Evolutionary conservation across 495 filamentous ascomycete species (phyloP), one percentile per base, ranked within the genome.

Genomic region (Symbiotaphrina buchneri): DNA sequence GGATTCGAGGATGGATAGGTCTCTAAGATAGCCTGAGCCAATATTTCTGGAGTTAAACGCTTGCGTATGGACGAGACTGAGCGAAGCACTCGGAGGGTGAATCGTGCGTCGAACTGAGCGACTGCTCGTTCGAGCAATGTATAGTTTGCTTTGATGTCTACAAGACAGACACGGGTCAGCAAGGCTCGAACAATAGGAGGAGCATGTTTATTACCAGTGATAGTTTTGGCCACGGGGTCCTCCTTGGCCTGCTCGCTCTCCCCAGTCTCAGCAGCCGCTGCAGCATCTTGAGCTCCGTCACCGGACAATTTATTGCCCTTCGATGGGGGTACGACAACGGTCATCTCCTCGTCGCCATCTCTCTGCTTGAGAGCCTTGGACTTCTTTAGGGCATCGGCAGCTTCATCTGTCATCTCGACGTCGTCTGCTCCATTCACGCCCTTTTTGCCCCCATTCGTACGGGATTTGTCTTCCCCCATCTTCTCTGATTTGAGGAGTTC

Each of bases 41-140:
- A 63, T 41, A 90, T 68, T 41, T 81, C 79, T 18, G 76, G 61
- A 6, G 73, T 76, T 43, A 94, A 65, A 36, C 77, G 63, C 58
- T 94, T 94, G 47, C 87, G 80, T 51, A 95, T 71, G 35, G 81
- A 82, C 23, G 87, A 92, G 55, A 93, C 90, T 35, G 83, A 91
- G 31, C 87, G 76, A 33, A 97, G 65, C 34, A 87, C 87, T 39
- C 90, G 66, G 34, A 97, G 72, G 28, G 83, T 77, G 54, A 92
- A 97, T 55, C 87, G 74, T 30, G 83, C 68, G 57, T 97, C 87
- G 47, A 95, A 97, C 43, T 92, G 67, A 38, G 74, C 56, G 36
- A 95, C 84, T 39, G 87, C 87, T 45, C 81, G 77, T 41, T 93
- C 83, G 37, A 97, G 66, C 18, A 94, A 66, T 32, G 65, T 63